Base-by-base conservation (phyloP, 495 filamentous ascomycete species). In the Hyaloscypha finlandica region DNA sequence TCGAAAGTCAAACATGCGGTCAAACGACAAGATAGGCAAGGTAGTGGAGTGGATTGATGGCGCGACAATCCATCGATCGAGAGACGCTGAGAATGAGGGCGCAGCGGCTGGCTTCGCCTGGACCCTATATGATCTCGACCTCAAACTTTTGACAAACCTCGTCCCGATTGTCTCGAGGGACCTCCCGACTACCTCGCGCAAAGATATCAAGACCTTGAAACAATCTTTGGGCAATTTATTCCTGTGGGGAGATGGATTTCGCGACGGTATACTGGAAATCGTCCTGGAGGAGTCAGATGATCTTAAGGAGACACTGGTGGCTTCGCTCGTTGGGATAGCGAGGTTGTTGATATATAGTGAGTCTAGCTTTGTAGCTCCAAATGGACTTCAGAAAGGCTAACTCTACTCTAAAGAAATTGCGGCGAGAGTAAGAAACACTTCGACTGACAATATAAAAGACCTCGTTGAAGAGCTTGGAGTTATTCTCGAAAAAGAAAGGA, bases 201-300 rank as follows among this genome's bases (percentile, higher is more conserved):
- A 48, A 19, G 32, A 63, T 62, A 4, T 31, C n/a, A 61, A 48
- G 61, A 31, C 29, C 3, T 54, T 74, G 25, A 63, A 66, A 64
- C 56, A 74, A 35, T 68, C 71, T 25, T 45, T 74, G 1, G 70
- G 62, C 1, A 67, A 66, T 9, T 55, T 77, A 16, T 70, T 68
- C 56, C 25, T 77, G 9, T 77, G 75, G 71, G 72, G 71, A 16
- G 70, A 76, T 20, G 61, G 61, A 1, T 70, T 74, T 48, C 33
- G 42, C 6, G 42, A 63, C 4, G 72, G 71, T 0, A 58, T 58
- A 31, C 64, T 77, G 22, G 76, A 75, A 25, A 42, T 35, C 9
- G 65, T 69, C 14, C 31, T 77, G 20, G 69, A 66, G n/a, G 37
- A 71, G 20, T 73, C 73, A 1, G 59, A 69, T 19, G 65, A 71